phyloP scores from a whole-genome alignment of 2,329 filamentous ascomycete species.

The Cercospora janseana region DNA sequence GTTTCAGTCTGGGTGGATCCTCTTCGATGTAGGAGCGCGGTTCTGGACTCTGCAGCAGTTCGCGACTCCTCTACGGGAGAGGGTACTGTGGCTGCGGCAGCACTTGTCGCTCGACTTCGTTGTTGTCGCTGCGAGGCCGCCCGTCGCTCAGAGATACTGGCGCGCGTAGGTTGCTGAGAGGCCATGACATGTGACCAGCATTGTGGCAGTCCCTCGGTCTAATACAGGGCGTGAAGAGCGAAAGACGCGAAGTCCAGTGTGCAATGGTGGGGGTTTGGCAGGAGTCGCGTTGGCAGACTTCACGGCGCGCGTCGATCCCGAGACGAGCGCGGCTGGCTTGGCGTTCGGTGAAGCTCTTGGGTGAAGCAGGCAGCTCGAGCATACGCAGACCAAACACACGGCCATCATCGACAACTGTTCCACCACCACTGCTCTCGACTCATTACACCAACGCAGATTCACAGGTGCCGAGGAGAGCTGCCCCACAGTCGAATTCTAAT shows the following conservation, averaged over 20 bases:
- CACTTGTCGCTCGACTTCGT: constrained; percentile 28
- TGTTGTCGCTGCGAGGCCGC: constrained; percentile 32
- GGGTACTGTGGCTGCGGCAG: constrained; percentile 19
- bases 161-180: constrained; percentile 29
- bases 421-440: neutral
- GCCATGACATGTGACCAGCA: constrained; percentile 25
- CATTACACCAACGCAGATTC: neutral
- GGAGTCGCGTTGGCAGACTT: constrained; percentile 10
- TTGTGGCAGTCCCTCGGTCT: constrained; percentile 12
- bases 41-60: constrained; percentile 18
- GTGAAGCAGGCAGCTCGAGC: constrained; percentile 6
- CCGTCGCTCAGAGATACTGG: constrained; percentile 32
- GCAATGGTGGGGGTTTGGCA: constrained; percentile 11
- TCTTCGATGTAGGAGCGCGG: constrained; percentile 21
- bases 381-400: constrained; percentile 5
- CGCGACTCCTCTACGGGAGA: constrained; percentile 22
- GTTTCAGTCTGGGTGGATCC: constrained; percentile 26
- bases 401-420: neutral
- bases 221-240: neutral
- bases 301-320: constrained; percentile 5
- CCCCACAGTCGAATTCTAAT: neutral
- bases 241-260: neutral
- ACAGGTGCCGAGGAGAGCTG: neutral
- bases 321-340: constrained; percentile 8
- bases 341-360: constrained; percentile 3